Evolutionary conservation across 192 early-diverging fungal genomes (phyloP).

Genomic region (Dissophora globulifera): DNA sequence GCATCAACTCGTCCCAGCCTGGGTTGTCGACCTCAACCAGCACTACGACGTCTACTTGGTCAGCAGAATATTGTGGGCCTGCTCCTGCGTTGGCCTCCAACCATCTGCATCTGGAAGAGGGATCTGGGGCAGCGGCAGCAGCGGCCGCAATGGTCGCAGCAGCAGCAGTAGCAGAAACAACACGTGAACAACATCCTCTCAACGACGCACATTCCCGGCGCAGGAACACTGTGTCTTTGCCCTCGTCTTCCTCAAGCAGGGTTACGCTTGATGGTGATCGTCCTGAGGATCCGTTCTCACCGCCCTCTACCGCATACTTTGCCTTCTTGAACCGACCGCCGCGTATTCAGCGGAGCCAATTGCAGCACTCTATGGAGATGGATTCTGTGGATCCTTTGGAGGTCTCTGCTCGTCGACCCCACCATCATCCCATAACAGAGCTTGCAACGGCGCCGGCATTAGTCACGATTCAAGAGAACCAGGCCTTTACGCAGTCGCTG

Average conservation of each 20-base stretch:
- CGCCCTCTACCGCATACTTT: slow-evolving; percentile 44
- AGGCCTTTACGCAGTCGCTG: neutral
- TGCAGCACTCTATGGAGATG: slow-evolving; percentile 37
- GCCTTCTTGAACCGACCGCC: slow-evolving; percentile 41
- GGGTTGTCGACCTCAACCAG: slow-evolving; percentile 32
- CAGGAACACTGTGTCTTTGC: slow-evolving; percentile 20
- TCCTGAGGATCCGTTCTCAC: slow-evolving; percentile 37
- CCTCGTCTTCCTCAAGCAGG: neutral
- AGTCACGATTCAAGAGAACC: neutral
- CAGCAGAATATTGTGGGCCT: slow-evolving; percentile 42
- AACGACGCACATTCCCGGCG: slow-evolving; percentile 20
- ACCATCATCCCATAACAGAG: neutral
- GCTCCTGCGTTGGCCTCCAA: neutral
- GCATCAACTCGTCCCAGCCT: neutral
- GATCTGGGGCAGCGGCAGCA: neutral
- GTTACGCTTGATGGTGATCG: slow-evolving; percentile 23
- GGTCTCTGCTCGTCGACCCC: neutral
- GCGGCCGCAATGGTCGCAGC: neutral
- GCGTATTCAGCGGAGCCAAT: slow-evolving; percentile 21
- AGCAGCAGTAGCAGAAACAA: neutral
- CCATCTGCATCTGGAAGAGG: too few species aligned
- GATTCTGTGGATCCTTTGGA: slow-evolving; percentile 42
- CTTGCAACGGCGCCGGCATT: neutral
- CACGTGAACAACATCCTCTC: neutral
- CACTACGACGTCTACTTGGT: slow-evolving; percentile 27